These are phyloP conservation scores for Candida sakaeoensis DNA, from an alignment of 805 yeast species.

Conservation along the genomic window DNA sequence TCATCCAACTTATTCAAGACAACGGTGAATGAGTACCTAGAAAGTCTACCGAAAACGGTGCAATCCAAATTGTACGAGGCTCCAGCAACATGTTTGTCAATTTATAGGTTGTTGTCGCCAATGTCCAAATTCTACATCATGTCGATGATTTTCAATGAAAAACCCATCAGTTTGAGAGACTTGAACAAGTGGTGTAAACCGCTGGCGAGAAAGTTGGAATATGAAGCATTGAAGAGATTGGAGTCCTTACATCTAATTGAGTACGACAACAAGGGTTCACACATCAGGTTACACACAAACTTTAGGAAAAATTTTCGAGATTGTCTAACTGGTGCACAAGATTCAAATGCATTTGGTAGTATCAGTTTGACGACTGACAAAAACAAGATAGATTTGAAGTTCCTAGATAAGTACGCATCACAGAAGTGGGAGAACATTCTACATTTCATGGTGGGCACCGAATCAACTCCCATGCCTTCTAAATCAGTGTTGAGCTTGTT, in stretches of 20 bases:
- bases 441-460: constrained; percentile 97
- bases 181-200: constrained; percentile 75
- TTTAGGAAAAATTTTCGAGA: constrained; percentile 74
- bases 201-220: constrained; percentile 53
- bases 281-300: constrained; percentile 59
- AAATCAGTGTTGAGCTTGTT: constrained; percentile 76
- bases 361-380: constrained; percentile 51
- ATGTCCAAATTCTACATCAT: constrained; percentile 85
- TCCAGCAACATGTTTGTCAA: constrained; percentile 93
- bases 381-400: constrained; percentile 56
- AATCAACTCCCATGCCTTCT: constrained; percentile 64
- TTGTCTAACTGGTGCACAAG: constrained; percentile 77
- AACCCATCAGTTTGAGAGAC: constrained; percentile 62
- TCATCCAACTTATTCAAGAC: constrained; percentile 47
- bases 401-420: constrained; percentile 76
- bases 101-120: constrained; percentile 84
- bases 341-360: constrained; percentile 73
- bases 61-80: constrained; percentile 72
- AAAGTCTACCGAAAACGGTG: constrained; percentile 83
- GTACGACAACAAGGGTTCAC: constrained; percentile 48
- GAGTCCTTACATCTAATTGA: constrained; percentile 71
- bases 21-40: constrained; percentile 84
- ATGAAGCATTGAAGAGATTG: constrained; percentile 76
- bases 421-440: constrained; percentile 91
- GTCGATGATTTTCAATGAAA: constrained; percentile 80